Evolutionary conservation across 2,329 filamentous ascomycete species (phyloP).

Genomic region (Cladosporium velox): DNA sequence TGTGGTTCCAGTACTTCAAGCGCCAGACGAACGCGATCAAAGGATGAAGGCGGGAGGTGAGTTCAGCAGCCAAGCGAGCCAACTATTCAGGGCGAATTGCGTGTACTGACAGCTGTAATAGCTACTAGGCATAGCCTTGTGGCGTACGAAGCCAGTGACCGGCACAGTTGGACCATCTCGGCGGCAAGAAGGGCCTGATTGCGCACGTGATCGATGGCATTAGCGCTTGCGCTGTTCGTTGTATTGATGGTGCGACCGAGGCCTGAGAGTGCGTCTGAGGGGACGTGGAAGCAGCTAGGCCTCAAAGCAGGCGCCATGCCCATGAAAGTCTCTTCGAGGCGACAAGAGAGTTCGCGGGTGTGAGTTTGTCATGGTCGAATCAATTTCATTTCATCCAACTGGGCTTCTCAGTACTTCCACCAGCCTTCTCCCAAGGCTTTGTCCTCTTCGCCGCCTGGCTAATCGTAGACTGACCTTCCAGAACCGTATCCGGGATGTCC

Average conservation of each 20-base stretch:
- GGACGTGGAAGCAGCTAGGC: too few relatives aligned
- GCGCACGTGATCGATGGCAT: neutral
- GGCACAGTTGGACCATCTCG: neutral
- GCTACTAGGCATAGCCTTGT: too few relatives aligned
- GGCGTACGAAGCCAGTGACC: too few relatives aligned
- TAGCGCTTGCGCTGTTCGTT: neutral
- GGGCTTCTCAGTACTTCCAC: constrained; percentile 1
- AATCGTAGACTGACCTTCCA: constrained; percentile 66
- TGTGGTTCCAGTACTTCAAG: neutral
- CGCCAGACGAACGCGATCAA: neutral
- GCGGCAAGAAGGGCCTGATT: too few relatives aligned
- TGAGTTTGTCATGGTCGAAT: neutral
- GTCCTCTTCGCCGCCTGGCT: constrained; percentile 55
- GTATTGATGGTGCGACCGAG: neutral
- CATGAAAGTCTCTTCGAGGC: neutral
- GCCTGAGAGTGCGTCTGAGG: neutral
- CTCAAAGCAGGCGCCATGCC: too few relatives aligned
- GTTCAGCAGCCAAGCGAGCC: neutral
- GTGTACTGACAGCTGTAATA: too few relatives aligned
- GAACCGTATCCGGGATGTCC: constrained; percentile 78
- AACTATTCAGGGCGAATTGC: too few relatives aligned
- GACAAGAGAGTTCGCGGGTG: too few relatives aligned
- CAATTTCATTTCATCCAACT: constrained; percentile 14
- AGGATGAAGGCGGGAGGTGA: neutral
- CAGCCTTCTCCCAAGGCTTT: constrained; percentile 76